Percentiles rank a stretch among this genome's conserved stretches.
Conservation (phyloP, 352 stramenopile species). For the Phytophthora nicotianae region DNA sequence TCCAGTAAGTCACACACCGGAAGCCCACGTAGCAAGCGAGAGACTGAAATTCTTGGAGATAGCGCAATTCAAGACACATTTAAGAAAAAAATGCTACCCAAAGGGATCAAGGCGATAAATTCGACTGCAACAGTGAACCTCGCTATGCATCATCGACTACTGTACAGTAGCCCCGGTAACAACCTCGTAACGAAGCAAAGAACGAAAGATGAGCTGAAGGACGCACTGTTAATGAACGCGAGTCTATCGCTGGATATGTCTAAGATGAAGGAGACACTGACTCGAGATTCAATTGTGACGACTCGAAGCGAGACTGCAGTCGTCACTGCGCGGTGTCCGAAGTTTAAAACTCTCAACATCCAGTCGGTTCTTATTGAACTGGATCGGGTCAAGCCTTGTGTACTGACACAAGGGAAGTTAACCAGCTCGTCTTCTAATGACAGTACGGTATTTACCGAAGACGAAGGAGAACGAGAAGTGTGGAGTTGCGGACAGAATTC, state of each 20-base stretch:
- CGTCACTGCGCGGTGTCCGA: conserved; percentile 42
- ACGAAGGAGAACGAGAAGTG: conserved; percentile 81
- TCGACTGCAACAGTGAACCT: conserved; percentile 23
- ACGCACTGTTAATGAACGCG: conserved; percentile 27
- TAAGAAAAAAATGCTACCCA: conserved; percentile 41
- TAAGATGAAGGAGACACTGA: conserved; percentile 26
- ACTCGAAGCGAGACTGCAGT: conserved; percentile 29
- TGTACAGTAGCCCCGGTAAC: conserved; percentile 25
- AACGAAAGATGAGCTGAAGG: conserved; percentile 50
- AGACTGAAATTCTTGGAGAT: conserved; percentile 28
- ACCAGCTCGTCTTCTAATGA: background rate
- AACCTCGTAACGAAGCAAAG: conserved; percentile 30
- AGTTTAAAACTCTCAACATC: conserved; percentile 55
- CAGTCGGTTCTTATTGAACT: conserved; percentile 48
- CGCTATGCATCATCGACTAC: conserved; percentile 23
- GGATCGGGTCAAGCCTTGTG: conserved; percentile 36
- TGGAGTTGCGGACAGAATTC: conserved; percentile 96
- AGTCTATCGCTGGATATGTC: conserved; percentile 47
- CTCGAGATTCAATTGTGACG: conserved; percentile 19
- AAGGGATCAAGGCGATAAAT: conserved; percentile 30
- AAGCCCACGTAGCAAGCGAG: conserved; percentile 19
- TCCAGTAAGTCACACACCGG: conserved; percentile 8
- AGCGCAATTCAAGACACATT: conserved; percentile 23
- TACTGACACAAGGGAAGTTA: conserved; percentile 12
- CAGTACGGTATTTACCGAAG: conserved; percentile 19